phyloP scores from a whole-genome alignment of 768 basidiomycete genomes.

The Russula sp. region DNA sequence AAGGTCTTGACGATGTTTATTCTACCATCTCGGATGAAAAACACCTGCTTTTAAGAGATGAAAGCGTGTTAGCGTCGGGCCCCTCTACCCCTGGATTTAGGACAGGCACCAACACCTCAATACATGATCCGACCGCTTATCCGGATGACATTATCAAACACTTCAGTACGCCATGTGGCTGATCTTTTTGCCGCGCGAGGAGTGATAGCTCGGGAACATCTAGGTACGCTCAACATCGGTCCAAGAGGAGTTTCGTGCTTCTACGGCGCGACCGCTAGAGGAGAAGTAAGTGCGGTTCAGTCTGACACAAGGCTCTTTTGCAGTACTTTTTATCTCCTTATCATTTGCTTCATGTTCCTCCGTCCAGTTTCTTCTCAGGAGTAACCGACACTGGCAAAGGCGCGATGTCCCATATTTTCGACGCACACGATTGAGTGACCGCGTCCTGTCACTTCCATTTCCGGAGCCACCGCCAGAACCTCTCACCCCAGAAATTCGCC shows the following conservation, averaged over 20 bases:
- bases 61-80: background rate
- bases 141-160: constrained; percentile 47
- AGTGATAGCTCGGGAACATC: constrained; percentile 4
- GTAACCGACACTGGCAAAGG: constrained; percentile 3
- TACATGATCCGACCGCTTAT: background rate
- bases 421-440: constrained; percentile 25
- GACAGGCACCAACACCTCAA: constrained; percentile 1
- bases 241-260: constrained; percentile 53
- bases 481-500: constrained; percentile 35
- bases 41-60: constrained; percentile 26
- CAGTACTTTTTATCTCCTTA: background rate
- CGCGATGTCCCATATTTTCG: constrained; percentile 17
- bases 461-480: constrained; percentile 27
- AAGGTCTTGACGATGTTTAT: constrained; percentile 24
- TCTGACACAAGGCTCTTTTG: constrained; percentile 27
- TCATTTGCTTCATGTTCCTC: background rate
- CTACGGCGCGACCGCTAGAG: constrained; percentile 62
- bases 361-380: constrained; percentile 13
- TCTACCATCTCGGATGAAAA: constrained; percentile 22
- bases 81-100: background rate
- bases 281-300: constrained; percentile 49
- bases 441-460: constrained; percentile 27
- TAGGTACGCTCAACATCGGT: constrained; percentile 60
- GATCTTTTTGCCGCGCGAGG: background rate
- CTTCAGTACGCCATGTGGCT: constrained; percentile 41